A percentile compares a stretch with the other conserved stretches of the same genome.
phyloP scores from a whole-genome alignment of 345 rosid genomes.

The Ceriops tagal region DNA sequence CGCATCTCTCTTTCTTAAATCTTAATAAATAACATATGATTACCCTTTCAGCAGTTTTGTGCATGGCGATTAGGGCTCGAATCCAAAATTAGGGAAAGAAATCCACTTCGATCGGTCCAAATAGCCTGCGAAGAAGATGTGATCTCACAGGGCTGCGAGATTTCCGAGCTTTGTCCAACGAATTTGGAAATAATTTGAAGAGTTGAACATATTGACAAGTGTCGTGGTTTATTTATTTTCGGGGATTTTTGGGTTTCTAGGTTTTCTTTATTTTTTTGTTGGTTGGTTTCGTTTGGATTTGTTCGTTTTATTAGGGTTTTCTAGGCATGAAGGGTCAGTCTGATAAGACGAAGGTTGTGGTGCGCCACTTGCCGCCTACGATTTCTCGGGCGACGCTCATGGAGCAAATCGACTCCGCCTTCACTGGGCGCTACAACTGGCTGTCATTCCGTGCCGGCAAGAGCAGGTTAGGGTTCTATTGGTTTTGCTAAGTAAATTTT shows the following conservation, averaged over 20 bases:
- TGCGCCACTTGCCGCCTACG: conserved; percentile 69
- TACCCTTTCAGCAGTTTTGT: background rate
- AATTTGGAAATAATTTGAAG: conserved; percentile 2
- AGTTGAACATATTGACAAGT: background rate
- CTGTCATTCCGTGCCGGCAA: conserved; percentile 57
- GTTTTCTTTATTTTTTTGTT: conserved; percentile 19
- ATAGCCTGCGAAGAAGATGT: conserved; percentile 29
- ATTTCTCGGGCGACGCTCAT: conserved; percentile 42
- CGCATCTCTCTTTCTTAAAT: no score
- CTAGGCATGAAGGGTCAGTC: conserved; percentile 45
- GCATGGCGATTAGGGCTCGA: conserved; percentile 18
- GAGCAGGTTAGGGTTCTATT: conserved; percentile 43
- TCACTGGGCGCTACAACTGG: conserved; percentile 63
- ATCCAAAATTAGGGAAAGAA: conserved; percentile 12
- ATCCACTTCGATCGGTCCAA: conserved; percentile 12
- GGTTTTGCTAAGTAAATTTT: background rate
- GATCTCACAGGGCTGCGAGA: conserved; percentile 11
- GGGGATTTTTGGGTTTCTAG: conserved; percentile 26
- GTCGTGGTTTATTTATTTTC: conserved; percentile 4
- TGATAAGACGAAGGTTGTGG: conserved; percentile 71
- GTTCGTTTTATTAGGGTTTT: background rate
- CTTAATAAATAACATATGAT: no score
- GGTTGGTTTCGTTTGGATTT: background rate
- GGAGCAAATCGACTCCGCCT: conserved; percentile 53
- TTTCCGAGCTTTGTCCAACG: conserved; percentile 2